Evolutionary conservation across 441 rosid species (phyloP).

Genomic region (Erodium moschatum): DNA sequence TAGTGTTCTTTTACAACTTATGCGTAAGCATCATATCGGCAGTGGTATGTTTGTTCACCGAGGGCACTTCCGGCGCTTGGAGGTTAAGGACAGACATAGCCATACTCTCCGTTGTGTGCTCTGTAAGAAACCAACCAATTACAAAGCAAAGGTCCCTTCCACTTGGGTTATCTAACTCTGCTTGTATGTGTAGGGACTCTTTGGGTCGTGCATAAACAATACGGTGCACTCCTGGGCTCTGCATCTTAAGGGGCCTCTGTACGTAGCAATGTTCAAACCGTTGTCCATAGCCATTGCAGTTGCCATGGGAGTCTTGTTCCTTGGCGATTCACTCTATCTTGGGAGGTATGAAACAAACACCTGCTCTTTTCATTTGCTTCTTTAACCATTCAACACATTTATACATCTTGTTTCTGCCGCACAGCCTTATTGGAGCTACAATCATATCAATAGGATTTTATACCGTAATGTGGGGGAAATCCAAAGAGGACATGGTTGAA

Average conservation of each 20-base stretch:
- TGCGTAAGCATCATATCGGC: constrained; percentile 46
- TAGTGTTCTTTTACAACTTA: constrained; percentile 50
- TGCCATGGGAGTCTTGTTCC: constrained; percentile 53
- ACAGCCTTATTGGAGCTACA: constrained; percentile 59
- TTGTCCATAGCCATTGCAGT: constrained; percentile 44
- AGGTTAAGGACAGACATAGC: constrained; percentile 35
- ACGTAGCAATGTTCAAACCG: constrained; percentile 58
- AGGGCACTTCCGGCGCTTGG: constrained; percentile 42
- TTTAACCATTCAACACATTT: background rate
- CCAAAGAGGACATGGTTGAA: constrained; percentile 46
- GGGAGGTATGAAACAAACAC: constrained; percentile 38
- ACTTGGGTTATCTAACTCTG: background rate
- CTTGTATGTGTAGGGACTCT: constrained; percentile 40
- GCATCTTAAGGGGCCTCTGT: constrained; percentile 57
- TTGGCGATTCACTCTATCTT: constrained; percentile 42
- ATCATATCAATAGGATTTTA: constrained; percentile 65
- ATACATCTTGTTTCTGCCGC: background rate
- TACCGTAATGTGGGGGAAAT: constrained; percentile 78
- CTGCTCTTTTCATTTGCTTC: background rate
- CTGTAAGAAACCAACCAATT: constrained; percentile 27
- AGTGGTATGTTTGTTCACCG: constrained; percentile 33
- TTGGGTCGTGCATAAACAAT: constrained; percentile 49
- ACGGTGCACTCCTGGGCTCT: constrained; percentile 53
- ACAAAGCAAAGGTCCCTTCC: background rate
- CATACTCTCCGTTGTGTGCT: constrained; percentile 41